phyloP scores from a whole-genome alignment of 805 yeast species.

The Kregervanrija pseudodelftensis region DNA sequence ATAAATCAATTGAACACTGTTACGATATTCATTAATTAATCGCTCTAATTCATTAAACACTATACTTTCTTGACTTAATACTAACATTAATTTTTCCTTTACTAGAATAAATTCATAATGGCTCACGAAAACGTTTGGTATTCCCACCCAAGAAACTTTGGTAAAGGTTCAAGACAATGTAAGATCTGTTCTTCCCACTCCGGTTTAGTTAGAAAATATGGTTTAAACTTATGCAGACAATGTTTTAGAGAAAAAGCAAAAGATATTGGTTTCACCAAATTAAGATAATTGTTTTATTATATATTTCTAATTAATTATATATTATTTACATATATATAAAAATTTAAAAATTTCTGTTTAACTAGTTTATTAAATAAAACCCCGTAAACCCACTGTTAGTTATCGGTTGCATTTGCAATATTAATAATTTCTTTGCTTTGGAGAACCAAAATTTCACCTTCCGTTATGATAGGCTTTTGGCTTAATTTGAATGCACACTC shows the following conservation, averaged over 20 bases:
- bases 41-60: no score
- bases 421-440: conserved; percentile 17
- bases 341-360: conserved; percentile 3
- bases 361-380: neutral
- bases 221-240: conserved; percentile 99
- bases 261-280: conserved; percentile 99
- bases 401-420: conserved; percentile 5
- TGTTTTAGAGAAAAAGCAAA: conserved; percentile 99
- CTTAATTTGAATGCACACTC: conserved; percentile 32
- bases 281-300: conserved; percentile 57
- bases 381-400: neutral
- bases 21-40: no score
- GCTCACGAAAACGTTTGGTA: conserved; percentile 99
- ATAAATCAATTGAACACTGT: no score
- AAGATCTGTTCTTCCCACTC: conserved; percentile 98
- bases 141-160: conserved; percentile 99
- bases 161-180: conserved; percentile 99
- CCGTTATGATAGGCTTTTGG: conserved; percentile 16
- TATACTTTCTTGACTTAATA: conserved; percentile 4
- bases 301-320: conserved; percentile 3
- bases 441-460: conserved; percentile 20
- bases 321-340: conserved; percentile 8
- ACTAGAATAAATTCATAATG: conserved; percentile 52
- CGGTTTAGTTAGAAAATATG: conserved; percentile 99
- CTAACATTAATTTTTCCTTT: conserved; percentile 11